Evolutionary conservation across 768 basidiomycete species (phyloP).

Genomic region (Sarcodon aspratus): DNA sequence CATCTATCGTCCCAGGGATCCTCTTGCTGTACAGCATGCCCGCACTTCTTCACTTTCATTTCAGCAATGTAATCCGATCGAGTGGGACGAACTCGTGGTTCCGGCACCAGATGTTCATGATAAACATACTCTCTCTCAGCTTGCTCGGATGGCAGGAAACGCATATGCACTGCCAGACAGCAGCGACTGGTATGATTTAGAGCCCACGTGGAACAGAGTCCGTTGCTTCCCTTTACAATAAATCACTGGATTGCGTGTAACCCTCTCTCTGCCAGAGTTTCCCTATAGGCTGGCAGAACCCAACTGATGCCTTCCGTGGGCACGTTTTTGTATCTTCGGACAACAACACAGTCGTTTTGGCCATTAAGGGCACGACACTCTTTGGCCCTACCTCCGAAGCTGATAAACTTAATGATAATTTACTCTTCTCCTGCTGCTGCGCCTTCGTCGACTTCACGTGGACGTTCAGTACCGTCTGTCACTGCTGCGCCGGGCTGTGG

Average conservation of each 20-base stretch:
- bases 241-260: not conserved
- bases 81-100: slow-evolving; percentile 61
- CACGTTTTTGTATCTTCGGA: slow-evolving; percentile 75
- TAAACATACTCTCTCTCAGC: slow-evolving; percentile 64
- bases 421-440: slow-evolving; percentile 89
- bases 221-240: not conserved
- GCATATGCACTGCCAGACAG: slow-evolving; percentile 71
- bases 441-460: slow-evolving; percentile 83
- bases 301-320: slow-evolving; percentile 71
- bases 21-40: slow-evolving; percentile 36
- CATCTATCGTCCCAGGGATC: slow-evolving; percentile 49
- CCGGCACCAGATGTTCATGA: slow-evolving; percentile 73
- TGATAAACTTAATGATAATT: slow-evolving; percentile 90
- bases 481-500: slow-evolving; percentile 65
- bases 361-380: slow-evolving; percentile 86
- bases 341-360: slow-evolving; percentile 75
- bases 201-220: slow-evolving; percentile 56
- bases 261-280: slow-evolving; percentile 40
- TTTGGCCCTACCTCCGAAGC: slow-evolving; percentile 79
- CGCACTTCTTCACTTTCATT: slow-evolving; percentile 38
- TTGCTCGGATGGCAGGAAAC: slow-evolving; percentile 83
- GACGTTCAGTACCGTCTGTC: slow-evolving; percentile 77
- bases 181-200: slow-evolving; percentile 76
- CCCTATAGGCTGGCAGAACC: slow-evolving; percentile 68
- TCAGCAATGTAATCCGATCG: slow-evolving; percentile 36